phyloP scores from a whole-genome alignment of 306 rosid genomes.

The Ammopiptanthus mongolicus region DNA sequence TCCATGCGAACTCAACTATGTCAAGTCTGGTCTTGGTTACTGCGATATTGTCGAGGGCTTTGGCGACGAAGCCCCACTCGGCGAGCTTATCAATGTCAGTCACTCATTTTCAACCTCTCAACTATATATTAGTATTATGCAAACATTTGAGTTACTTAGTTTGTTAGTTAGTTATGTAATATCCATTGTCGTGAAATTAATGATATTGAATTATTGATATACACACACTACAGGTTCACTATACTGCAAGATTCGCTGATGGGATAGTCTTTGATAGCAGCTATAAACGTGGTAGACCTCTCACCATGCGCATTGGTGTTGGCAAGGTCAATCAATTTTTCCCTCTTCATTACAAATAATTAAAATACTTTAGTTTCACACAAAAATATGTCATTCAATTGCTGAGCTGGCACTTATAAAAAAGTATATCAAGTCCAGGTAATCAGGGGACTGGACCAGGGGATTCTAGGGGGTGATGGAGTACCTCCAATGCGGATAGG shows the following conservation, averaged over 20 bases:
- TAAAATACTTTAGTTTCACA: neutral
- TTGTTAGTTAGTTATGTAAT: too few relatives aligned
- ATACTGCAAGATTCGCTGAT: constrained; percentile 84
- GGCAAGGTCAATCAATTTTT: constrained; percentile 57
- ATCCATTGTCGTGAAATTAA: neutral
- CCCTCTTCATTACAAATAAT: neutral
- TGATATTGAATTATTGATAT: neutral
- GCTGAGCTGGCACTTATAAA: neutral
- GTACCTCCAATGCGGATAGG: constrained; percentile 97
- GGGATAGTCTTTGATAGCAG: constrained; percentile 88
- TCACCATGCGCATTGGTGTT: constrained; percentile 91
- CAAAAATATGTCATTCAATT: neutral
- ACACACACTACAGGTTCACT: constrained; percentile 57
- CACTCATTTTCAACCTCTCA: neutral
- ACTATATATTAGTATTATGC: neutral
- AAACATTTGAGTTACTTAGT: neutral
- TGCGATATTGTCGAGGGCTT: constrained; percentile 62
- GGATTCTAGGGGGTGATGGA: constrained; percentile 90
- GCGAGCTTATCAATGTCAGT: constrained; percentile 81
- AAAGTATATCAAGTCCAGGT: constrained; percentile 33
- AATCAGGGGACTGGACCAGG: constrained; percentile 88
- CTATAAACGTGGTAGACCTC: constrained; percentile 85
- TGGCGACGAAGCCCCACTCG: constrained; percentile 68
- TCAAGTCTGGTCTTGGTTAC: constrained; percentile 77
- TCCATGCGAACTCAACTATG: constrained; percentile 62